Evolutionary conservation across 495 filamentous ascomycete genomes (phyloP), one percentile per base, ranked within the genome.

Genomic region (Penicillium goetzii): DNA sequence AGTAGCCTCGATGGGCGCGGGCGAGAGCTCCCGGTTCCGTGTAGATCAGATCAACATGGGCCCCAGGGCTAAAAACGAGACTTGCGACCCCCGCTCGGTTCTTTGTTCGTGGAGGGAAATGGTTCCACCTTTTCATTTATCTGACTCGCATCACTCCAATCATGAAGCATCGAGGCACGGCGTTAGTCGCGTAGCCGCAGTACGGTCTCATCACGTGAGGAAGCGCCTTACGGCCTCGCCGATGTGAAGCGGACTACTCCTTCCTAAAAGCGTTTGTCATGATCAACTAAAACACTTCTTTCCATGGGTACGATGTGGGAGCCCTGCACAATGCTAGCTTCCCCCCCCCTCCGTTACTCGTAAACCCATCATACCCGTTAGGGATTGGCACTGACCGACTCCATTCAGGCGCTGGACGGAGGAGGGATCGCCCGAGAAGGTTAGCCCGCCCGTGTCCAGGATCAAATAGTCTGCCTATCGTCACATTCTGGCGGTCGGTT

Each of bases 41-140:
- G 70, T 68, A 72, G 70, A 72, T 72, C 68, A 60, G 70, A 71
- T 72, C 68, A 70, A 68, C 70, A 65, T 69, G 69, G 59, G 59
- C 57, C 61, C 58, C 15, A 51, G 61, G 62, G 52, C 59, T 56
- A 63, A 50, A 40, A 53, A 19, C 47, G 23, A 30, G 38, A 41
- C 19, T 40, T 40, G n/a, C 52, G 23, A 43, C 55, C 34, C 55
- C 34, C 36, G 34, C 54, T 11, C 54, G 8, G 32, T 40, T 40
- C 52, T 55, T 55, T 55, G 52, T 36, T 55, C 28, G n/a, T 1
- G 50, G 25, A 19, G 43, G 3, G 10, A 21, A 47, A 7, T 36
- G 52, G 52, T 62, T 59, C 53, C 61, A 50, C 43, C 28, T 60
- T 60, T 60, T 50, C 49, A 59, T 41, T 40, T 28, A 17, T 40